These are phyloP conservation scores for Cucurbita moschata DNA, from an alignment of 306 rosid genomes.

Conservation along the genomic window DNA sequence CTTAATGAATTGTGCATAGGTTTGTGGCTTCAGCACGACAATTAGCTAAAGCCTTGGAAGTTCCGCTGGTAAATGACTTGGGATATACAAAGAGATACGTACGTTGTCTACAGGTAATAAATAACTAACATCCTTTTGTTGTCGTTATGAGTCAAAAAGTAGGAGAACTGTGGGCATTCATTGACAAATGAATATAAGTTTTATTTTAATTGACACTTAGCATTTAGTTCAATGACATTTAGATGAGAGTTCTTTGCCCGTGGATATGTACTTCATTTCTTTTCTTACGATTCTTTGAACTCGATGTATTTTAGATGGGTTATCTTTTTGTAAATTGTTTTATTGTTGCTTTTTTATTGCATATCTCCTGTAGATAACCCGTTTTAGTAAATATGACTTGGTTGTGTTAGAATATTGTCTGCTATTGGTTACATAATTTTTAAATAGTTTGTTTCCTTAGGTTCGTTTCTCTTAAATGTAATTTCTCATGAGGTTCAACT, in stretches of 20 bases:
- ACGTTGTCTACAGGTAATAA: conserved; percentile 88
- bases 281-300: background rate
- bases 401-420: background rate
- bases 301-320: background rate
- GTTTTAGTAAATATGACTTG: background rate
- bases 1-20: conserved; percentile 31
- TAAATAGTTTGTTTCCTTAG: background rate
- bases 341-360: background rate
- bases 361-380: background rate
- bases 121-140: background rate
- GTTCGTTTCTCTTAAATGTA: background rate
- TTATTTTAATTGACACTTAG: background rate
- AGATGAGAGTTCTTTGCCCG: background rate
- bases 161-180: background rate
- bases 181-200: background rate
- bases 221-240: background rate
- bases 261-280: background rate
- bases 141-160: background rate
- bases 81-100: conserved; percentile 98
- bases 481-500: background rate
- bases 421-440: background rate
- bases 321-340: background rate
- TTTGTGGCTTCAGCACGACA: conserved; percentile 88
- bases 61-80: conserved; percentile 96
- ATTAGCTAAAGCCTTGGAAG: conserved; percentile 95